Conservation (phyloP, 179 eudicot genomes). For the Amaranthus tricolor region DNA sequence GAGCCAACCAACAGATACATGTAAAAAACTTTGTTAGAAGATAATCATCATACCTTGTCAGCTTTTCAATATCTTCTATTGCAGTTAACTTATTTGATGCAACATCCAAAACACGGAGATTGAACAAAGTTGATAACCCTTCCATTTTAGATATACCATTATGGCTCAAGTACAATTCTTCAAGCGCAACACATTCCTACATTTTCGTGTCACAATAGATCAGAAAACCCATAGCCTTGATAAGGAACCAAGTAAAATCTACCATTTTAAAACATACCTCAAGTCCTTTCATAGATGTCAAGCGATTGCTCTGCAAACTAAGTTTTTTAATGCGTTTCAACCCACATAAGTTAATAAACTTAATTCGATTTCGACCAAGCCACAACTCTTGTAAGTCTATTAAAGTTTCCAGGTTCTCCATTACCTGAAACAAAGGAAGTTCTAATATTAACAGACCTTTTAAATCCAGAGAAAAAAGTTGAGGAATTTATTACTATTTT, state of each 20-base stretch:
- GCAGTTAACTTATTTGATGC: conserved; percentile 86
- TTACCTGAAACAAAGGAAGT: conserved; percentile 46
- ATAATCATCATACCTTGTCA: conserved; percentile 49
- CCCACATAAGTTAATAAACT: conserved; percentile 76
- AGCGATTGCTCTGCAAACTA: conserved; percentile 94
- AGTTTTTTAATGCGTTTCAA: conserved; percentile 82
- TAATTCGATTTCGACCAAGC: conserved; percentile 96
- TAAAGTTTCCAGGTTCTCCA: conserved; percentile 75
- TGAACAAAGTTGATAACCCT: conserved; percentile 73
- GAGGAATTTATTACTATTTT: not conserved
- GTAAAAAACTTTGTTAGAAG: not conserved
- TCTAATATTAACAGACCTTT: not conserved
- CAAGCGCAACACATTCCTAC: conserved; percentile 87
- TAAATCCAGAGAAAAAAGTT: not conserved
- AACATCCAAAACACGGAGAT: conserved; percentile 82
- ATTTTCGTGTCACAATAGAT: conserved; percentile 11
- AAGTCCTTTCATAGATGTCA: conserved; percentile 79
- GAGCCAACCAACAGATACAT: not conserved
- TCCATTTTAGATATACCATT: conserved; percentile 93
- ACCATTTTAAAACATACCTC: conserved; percentile 51
- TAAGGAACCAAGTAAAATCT: not conserved
- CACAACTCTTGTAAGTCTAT: conserved; percentile 80
- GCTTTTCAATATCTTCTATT: conserved; percentile 61
- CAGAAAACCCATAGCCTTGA: conserved; percentile 6
- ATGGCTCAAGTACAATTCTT: conserved; percentile 93